phyloP scores from a whole-genome alignment of 2,329 filamentous ascomycete genomes.

The Aureobasidium sp. region DNA sequence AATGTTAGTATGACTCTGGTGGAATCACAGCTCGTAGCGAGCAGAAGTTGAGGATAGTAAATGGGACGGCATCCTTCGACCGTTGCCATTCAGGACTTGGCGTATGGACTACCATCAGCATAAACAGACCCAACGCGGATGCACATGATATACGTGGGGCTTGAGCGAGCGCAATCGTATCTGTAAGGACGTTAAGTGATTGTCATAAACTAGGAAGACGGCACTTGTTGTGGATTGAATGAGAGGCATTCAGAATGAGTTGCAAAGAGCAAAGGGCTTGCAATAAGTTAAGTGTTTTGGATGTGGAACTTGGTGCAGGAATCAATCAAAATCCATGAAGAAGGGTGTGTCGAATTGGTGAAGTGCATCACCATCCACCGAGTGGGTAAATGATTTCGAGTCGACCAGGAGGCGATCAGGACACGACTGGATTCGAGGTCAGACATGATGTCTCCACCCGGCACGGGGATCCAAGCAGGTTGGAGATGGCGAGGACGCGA shows the following conservation, averaged over 20 bases:
- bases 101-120: background rate
- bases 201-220: background rate
- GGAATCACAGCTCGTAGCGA: conserved; percentile 1
- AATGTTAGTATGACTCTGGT: background rate
- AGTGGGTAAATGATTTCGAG: background rate
- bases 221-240: background rate
- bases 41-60: background rate
- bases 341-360: background rate
- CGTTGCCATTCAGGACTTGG: background rate
- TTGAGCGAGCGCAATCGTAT: background rate
- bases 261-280: background rate
- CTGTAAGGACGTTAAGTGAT: conserved; percentile 4
- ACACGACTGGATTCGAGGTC: conserved; percentile 1
- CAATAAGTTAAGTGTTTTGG: conserved; percentile 7
- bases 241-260: background rate
- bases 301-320: conserved; percentile 4
- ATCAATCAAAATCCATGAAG: background rate
- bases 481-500: conserved; percentile 1
- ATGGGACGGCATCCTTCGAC: conserved; percentile 1
- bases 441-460: conserved; percentile 4
- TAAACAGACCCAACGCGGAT: background rate
- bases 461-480: background rate
- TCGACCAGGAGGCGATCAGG: background rate
- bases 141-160: background rate
- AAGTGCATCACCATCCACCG: background rate